phyloP scores from a whole-genome alignment of 2,329 filamentous ascomycete species.

The Phialophora verrucosa region DNA sequence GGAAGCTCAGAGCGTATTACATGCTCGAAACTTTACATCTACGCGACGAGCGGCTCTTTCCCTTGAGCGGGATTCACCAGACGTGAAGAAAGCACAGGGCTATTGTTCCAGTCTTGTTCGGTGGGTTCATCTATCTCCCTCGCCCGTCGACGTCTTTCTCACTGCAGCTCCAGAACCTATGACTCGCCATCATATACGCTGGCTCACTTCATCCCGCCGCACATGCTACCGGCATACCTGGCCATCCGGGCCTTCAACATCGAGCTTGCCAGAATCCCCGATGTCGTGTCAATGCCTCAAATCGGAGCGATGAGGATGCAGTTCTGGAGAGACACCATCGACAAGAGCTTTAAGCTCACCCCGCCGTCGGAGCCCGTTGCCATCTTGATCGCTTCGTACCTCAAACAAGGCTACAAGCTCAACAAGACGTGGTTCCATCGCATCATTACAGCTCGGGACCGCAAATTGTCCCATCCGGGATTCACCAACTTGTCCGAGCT shows the following conservation, averaged over 20 bases:
- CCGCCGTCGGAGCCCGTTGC: slow-evolving; percentile 93
- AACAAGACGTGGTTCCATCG: slow-evolving; percentile 76
- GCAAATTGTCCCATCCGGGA: slow-evolving; percentile 81
- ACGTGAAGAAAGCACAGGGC: slow-evolving; percentile 60
- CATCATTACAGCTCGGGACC: slow-evolving; percentile 79
- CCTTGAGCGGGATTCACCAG: slow-evolving; percentile 46
- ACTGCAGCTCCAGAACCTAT: slow-evolving; percentile 66
- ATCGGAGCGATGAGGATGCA: slow-evolving; percentile 89
- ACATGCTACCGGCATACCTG: slow-evolving; percentile 80
- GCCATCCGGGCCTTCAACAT: slow-evolving; percentile 92
- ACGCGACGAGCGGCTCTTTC: slow-evolving; percentile 26
- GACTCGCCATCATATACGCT: slow-evolving; percentile 89
- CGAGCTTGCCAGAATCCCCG: slow-evolving; percentile 86
- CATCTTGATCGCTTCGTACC: slow-evolving; percentile 75
- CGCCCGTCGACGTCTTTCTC: neutral
- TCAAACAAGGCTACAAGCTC: slow-evolving; percentile 59
- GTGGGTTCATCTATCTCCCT: slow-evolving; percentile 44
- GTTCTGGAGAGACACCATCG: slow-evolving; percentile 89
- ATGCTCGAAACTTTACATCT: slow-evolving; percentile 29
- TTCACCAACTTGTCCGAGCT: slow-evolving; percentile 74
- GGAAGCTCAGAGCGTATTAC: slow-evolving; percentile 24
- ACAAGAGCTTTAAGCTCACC: slow-evolving; percentile 74
- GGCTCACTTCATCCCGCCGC: slow-evolving; percentile 78
- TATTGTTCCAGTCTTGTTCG: slow-evolving; percentile 66
- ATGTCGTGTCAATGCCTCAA: slow-evolving; percentile 84